Percentiles rank a stretch among this genome's conserved stretches.
Evolutionary conservation across 2,329 filamentous ascomycete species (phyloP).

Genomic region (Clarireedia paspali): DNA sequence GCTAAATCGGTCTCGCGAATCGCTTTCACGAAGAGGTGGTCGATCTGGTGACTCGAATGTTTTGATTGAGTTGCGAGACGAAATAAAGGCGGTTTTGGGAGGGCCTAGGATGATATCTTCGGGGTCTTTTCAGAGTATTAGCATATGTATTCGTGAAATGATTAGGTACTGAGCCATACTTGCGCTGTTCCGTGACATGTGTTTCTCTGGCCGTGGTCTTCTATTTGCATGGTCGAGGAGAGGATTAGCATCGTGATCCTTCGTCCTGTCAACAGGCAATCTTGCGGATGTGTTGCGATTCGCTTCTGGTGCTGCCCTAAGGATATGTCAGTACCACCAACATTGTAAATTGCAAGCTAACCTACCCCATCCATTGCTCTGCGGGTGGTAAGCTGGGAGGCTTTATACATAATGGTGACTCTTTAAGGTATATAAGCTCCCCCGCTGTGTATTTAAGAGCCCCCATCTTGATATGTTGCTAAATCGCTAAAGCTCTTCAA

Average conservation of each 20-base stretch:
- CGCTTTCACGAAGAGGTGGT: slow-evolving; percentile 41
- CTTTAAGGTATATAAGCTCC: slow-evolving; percentile 65
- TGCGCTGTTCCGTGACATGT: slow-evolving; percentile 46
- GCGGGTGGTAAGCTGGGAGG: slow-evolving; percentile 72
- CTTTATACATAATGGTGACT: slow-evolving; percentile 72
- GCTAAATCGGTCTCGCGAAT: slow-evolving; percentile 51
- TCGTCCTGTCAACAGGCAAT: slow-evolving; percentile 43
- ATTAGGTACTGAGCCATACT: slow-evolving; percentile 38
- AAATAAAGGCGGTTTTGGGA: slow-evolving; percentile 71
- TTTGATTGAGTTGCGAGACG: slow-evolving; percentile 37
- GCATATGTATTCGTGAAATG: slow-evolving; percentile 12
- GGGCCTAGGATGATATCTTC: slow-evolving; percentile 85
- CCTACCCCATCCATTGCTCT: slow-evolving; percentile 94
- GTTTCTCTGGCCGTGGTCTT: slow-evolving; percentile 37
- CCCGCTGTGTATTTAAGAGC: slow-evolving; percentile 60
- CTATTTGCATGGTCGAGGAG: slow-evolving; percentile 34
- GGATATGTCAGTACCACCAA: slow-evolving; percentile 16
- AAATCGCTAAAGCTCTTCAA: not conserved
- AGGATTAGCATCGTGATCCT: slow-evolving; percentile 24
- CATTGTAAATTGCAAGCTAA: not conserved
- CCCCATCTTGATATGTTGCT: slow-evolving; percentile 16
- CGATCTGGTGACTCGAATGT: slow-evolving; percentile 37
- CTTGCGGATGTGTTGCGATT: slow-evolving; percentile 25
- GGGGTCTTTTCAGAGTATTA: slow-evolving; percentile 39
- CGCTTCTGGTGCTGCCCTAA: slow-evolving; percentile 24